A percentile compares a stretch with the other conserved stretches of the same genome.
Evolutionary conservation across 176 grass and related monocot species (phyloP).

Genomic region (Guadua angustifolia): DNA sequence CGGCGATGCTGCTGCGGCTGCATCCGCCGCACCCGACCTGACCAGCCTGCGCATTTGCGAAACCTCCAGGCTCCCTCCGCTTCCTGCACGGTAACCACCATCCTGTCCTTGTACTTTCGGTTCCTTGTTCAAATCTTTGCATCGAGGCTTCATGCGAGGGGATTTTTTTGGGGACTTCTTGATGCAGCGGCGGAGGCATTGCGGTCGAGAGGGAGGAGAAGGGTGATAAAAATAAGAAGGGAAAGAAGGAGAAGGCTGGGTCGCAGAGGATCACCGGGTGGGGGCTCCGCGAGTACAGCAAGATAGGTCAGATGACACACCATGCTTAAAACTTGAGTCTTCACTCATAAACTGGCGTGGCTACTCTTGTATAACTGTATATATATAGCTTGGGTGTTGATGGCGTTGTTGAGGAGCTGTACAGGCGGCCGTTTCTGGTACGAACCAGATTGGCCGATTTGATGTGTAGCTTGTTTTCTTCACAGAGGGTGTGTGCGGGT

Average conservation of each 20-base stretch:
- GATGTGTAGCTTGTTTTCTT: background rate
- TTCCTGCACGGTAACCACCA: conserved; percentile 33
- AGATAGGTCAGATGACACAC: conserved; percentile 64
- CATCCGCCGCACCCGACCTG: conserved; percentile 33
- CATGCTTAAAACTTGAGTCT: background rate
- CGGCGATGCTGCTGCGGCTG: conserved; percentile 42
- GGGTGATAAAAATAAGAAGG: conserved; percentile 53
- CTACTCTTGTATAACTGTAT: background rate
- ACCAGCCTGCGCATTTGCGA: conserved; percentile 33
- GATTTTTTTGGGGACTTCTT: conserved; percentile 23
- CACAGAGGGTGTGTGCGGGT: background rate
- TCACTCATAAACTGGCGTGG: background rate
- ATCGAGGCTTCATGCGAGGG: conserved; percentile 16
- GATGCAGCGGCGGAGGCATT: conserved; percentile 44
- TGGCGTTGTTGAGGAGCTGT: background rate
- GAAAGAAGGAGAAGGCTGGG: conserved; percentile 67
- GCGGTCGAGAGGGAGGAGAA: conserved; percentile 43
- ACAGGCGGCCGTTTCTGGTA: background rate
- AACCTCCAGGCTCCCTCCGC: conserved; percentile 20
- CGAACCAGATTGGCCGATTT: background rate
- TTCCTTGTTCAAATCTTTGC: conserved; percentile 21
- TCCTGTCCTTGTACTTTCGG: background rate
- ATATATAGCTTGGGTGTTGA: background rate
- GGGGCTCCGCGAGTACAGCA: conserved; percentile 94
- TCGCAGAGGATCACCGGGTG: conserved; percentile 66